Evolutionary conservation across 2,329 filamentous ascomycete genomes (phyloP), one percentile per base, ranked within the genome.

Genomic region (Ophiostoma sp.): DNA sequence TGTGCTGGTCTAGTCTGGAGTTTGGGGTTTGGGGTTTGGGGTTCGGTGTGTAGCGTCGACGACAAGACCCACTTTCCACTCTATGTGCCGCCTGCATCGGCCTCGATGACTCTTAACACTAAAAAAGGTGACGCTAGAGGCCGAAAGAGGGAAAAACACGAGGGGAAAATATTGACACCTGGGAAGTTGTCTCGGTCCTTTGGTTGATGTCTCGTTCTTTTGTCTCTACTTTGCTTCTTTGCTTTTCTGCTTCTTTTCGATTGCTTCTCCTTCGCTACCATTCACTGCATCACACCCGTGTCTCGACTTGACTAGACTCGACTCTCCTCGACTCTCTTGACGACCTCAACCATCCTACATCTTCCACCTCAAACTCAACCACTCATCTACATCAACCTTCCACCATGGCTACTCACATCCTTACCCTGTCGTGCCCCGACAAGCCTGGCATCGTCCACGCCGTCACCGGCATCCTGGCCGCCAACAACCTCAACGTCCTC

Each of bases 371-470:
- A 8, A 27, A 36, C 4, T 45, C 1, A 11, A 52, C 47, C n/a
- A 5, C 47, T 60, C n/a, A 44, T 4, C 27, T 45, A 8, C 4
- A 8, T 27, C 27, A 74, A 76, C 16, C n/a, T n/a, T 40, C 27
- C 27, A 8, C 74, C 73, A 79, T 81, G 79, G 75, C 79, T 66
- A 74, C 89, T 76, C 86, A 90, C 79, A 89, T 91, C 76, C 86
- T 95, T 73, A 94, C 91, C 41, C 84, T 95, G 71, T 92, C 90
- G 67, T 94, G 91, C 80, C 90, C 91, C 67, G 91, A 95, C 81
- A 89, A 90, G 80, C 85, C 91, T 40, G 91, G 91, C 77, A 94
- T 95, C 76, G 89, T 95, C 71, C 90, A 94, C 78, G 89, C 90
- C 68, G 91, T 95, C 72, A 94, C 91, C 7, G 90, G 88, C 71